Conservation (phyloP, 1,139 yeast genomes). For the Pneumocystis oryctolagi region DNA sequence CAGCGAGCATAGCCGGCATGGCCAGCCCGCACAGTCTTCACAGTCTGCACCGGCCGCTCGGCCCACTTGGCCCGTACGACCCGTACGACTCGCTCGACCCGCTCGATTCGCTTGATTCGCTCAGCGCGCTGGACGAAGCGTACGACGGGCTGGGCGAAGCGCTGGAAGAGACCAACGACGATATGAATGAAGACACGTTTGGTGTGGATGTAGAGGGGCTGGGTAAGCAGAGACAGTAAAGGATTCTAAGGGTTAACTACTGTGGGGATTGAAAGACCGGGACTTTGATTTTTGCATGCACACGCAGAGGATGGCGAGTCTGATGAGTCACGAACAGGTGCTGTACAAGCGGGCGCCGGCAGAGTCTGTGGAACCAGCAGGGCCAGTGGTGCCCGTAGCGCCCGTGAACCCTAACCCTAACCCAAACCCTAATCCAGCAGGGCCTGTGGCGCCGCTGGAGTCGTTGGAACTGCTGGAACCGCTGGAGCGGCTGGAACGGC, state of each 20-base stretch:
- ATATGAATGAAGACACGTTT: conserved; percentile 75
- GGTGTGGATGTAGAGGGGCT: conserved; percentile 43
- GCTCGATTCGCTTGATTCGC: too few species aligned
- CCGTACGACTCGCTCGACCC: too few species aligned
- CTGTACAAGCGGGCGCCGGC: conserved; percentile 8
- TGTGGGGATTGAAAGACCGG: too few species aligned
- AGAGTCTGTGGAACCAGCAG: conserved; percentile 2
- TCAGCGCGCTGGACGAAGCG: conserved; percentile 63
- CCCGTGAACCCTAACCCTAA: too few species aligned
- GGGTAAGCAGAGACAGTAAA: conserved; percentile 7
- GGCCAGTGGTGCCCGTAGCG: too few species aligned
- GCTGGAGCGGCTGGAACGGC: too few species aligned
- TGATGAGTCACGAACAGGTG: conserved; percentile 24
- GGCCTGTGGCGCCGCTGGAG: conserved; percentile 3
- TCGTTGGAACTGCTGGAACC: too few species aligned
- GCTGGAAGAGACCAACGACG: conserved; percentile 60
- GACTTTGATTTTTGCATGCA: conserved; percentile 59
- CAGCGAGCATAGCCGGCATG: too few species aligned
- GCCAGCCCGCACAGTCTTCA: too few species aligned
- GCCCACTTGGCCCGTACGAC: too few species aligned
- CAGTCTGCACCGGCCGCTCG: too few species aligned
- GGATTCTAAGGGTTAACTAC: conserved; percentile 31
- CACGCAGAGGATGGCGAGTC: conserved; percentile 27
- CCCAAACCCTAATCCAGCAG: too few species aligned
- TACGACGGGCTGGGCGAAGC: conserved; percentile 65